Evolutionary conservation across 306 rosid genomes (phyloP).

Genomic region (Senna tora): DNA sequence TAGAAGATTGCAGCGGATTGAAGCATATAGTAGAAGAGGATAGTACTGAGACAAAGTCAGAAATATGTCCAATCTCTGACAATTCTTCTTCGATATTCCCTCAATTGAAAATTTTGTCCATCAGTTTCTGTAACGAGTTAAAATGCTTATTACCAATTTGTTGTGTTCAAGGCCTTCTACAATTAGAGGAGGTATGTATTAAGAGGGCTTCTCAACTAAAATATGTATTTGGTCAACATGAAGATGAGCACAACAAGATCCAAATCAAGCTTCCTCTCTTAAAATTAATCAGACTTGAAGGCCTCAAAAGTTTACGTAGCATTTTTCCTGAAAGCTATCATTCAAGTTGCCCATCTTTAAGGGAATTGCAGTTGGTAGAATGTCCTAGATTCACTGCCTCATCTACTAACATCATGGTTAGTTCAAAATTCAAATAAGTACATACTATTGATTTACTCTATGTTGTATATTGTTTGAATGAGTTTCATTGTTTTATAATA

Average conservation of each 20-base stretch:
- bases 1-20: background rate
- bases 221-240: constrained; percentile 1
- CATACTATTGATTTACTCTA: background rate
- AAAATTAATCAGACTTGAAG: background rate
- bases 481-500: background rate
- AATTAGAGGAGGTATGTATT: background rate
- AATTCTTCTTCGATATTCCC: background rate
- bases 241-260: background rate
- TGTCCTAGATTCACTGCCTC: background rate
- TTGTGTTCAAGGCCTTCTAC: background rate
- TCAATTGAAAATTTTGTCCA: background rate
- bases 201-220: background rate
- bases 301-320: background rate
- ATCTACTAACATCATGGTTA: background rate
- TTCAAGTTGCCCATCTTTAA: constrained; percentile 6
- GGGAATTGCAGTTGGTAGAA: background rate
- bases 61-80: background rate
- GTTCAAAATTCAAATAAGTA: background rate
- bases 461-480: background rate
- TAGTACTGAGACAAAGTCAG: background rate
- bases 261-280: background rate
- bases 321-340: background rate
- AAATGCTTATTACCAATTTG: background rate
- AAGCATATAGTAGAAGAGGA: background rate
- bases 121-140: background rate